phyloP scores from a whole-genome alignment of 495 filamentous ascomycete species.

The Penicillium coffeae region DNA sequence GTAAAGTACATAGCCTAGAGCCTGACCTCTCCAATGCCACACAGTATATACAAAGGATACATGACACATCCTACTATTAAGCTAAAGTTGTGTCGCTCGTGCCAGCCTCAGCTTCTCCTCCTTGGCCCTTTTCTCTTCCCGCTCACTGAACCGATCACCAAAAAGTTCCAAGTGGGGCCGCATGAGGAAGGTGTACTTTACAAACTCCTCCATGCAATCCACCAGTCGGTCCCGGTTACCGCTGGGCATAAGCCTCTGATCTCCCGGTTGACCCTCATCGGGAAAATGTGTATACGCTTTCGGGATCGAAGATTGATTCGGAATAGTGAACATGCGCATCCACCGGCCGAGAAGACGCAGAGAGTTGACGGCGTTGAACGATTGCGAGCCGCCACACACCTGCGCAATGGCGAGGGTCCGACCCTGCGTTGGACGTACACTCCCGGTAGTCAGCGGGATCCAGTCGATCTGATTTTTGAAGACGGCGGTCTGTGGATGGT shows the following conservation, averaged over 20 bases:
- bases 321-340: conserved; percentile 77
- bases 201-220: conserved; percentile 77
- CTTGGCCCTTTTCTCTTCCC: conserved; percentile 30
- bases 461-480: conserved; percentile 79
- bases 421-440: conserved; percentile 66
- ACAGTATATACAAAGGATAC: neutral
- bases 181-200: conserved; percentile 69
- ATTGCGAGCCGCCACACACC: conserved; percentile 65
- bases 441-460: conserved; percentile 62
- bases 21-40: conserved; percentile 6
- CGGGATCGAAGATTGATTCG: conserved; percentile 66
- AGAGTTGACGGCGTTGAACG: conserved; percentile 72
- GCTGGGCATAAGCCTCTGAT: conserved; percentile 54
- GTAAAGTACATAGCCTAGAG: conserved; percentile 6
- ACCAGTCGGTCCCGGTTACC: conserved; percentile 63
- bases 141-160: conserved; percentile 62
- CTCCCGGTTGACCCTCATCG: conserved; percentile 48
- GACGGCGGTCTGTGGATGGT: conserved; percentile 50
- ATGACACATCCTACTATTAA: conserved; percentile 3
- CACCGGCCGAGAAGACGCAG: conserved; percentile 66
- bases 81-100: conserved; percentile 7
- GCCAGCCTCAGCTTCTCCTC: conserved; percentile 15
- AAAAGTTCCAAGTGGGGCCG: conserved; percentile 58
- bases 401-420: conserved; percentile 63
- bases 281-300: conserved; percentile 63